Percentiles rank a stretch among this genome's conserved stretches.
phyloP scores from a whole-genome alignment of 2,329 filamentous ascomycete species.

The Fusarium odoratissimum region DNA sequence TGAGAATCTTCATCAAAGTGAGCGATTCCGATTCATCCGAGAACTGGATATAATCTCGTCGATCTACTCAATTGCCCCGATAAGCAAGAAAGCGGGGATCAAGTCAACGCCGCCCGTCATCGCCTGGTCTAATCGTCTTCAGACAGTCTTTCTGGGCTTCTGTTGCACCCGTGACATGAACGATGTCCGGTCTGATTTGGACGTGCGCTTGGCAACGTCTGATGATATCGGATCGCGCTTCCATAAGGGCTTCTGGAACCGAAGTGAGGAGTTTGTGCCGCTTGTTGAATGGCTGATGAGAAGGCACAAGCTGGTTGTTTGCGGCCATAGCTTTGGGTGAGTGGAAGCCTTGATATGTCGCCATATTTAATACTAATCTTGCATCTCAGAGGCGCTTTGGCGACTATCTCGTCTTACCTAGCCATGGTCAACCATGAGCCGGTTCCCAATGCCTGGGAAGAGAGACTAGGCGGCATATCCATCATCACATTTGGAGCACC shows the following conservation, averaged over 20 bases:
- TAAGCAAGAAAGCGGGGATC: not conserved
- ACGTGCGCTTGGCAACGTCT: not conserved
- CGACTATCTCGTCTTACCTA: not conserved
- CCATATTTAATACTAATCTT: not conserved
- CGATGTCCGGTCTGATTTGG: not conserved
- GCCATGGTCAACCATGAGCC: not conserved
- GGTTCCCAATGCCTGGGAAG: not conserved
- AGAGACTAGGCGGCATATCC: not conserved
- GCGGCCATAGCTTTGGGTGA: slow-evolving; percentile 7
- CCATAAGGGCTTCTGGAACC: not conserved
- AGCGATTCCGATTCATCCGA: not conserved
- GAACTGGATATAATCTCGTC: not conserved
- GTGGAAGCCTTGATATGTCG: too few species aligned
- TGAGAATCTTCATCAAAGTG: not conserved
- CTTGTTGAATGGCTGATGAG: not conserved
- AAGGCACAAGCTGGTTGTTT: not conserved
- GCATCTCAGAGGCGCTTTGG: not conserved
- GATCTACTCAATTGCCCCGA: not conserved
- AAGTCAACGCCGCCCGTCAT: not conserved
- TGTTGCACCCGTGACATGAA: not conserved
- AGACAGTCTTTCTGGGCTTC: not conserved
- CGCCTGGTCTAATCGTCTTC: not conserved
- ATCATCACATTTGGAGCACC: slow-evolving; percentile 7
- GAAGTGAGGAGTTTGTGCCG: not conserved
- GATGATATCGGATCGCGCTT: not conserved